These are phyloP conservation scores for Fraxinus angustifolia DNA, from an alignment of 305 asterid species.

Conservation along the genomic window DNA sequence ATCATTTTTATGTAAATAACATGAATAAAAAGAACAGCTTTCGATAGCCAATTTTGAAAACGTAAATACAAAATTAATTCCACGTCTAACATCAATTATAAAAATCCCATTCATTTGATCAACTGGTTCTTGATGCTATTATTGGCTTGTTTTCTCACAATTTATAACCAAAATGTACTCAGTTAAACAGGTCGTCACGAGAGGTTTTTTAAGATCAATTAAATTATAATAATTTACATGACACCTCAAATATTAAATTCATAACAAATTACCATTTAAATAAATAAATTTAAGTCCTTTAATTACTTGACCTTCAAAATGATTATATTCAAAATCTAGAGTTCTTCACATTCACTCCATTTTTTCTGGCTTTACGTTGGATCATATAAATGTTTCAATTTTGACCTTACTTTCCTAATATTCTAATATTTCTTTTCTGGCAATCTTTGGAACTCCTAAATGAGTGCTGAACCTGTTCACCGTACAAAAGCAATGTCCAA, in stretches of 20 bases:
- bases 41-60: not conserved
- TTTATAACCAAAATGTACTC: not conserved
- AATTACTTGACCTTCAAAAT: not conserved
- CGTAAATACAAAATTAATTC: not conserved
- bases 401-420: not conserved
- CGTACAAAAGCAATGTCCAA: slow-evolving; percentile 6
- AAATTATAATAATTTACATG: not conserved
- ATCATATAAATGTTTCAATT: not conserved
- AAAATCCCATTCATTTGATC: no score
- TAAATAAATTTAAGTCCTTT: not conserved
- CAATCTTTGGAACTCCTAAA: no score
- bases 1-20: not conserved
- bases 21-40: not conserved
- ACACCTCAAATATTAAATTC: not conserved
- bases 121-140: no score
- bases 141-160: not conserved
- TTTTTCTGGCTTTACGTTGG: not conserved
- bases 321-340: not conserved
- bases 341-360: not conserved
- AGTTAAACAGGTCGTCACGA: not conserved
- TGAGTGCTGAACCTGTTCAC: not conserved
- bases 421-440: no score
- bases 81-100: not conserved
- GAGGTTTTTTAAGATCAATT: not conserved
- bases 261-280: not conserved